A percentile compares a stretch with the other conserved stretches of the same genome.
These are phyloP conservation scores for Pyrenophora tritici-repentis DNA, from an alignment of 2,329 filamentous ascomycete genomes.

Conservation along the genomic window DNA sequence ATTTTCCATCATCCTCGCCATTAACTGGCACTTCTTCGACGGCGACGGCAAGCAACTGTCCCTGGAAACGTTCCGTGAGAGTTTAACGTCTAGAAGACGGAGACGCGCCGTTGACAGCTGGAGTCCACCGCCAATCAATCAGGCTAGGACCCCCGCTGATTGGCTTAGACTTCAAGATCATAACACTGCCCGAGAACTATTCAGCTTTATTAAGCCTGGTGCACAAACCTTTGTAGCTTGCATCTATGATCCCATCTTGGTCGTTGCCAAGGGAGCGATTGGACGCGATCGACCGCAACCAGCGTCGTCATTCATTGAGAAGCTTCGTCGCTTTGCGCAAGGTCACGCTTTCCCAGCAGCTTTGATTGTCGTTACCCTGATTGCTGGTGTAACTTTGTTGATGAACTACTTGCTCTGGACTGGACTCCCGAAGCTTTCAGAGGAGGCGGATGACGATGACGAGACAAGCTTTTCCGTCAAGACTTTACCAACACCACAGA, in stretches of 20 bases:
- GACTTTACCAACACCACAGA: slow-evolving; percentile 66
- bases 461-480: slow-evolving; percentile 63
- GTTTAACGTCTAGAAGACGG: slow-evolving; percentile 28
- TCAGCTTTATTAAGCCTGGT: slow-evolving; percentile 73
- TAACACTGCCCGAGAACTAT: slow-evolving; percentile 76
- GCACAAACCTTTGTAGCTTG: slow-evolving; percentile 73
- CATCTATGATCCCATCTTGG: slow-evolving; percentile 75
- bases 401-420: slow-evolving; percentile 77
- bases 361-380: slow-evolving; percentile 65
- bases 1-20: slow-evolving; percentile 71
- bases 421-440: slow-evolving; percentile 54
- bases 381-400: slow-evolving; percentile 69
- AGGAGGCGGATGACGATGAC: slow-evolving; percentile 55
- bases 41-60: slow-evolving; percentile 52
- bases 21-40: slow-evolving; percentile 80
- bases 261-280: slow-evolving; percentile 71
- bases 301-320: slow-evolving; percentile 59
- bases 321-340: slow-evolving; percentile 53
- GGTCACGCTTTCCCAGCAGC: slow-evolving; percentile 73
- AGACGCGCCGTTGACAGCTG: slow-evolving; percentile 23
- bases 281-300: slow-evolving; percentile 60
- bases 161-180: slow-evolving; percentile 81
- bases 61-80: slow-evolving; percentile 26
- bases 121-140: slow-evolving; percentile 66
- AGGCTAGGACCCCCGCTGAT: slow-evolving; percentile 74